phyloP scores from a whole-genome alignment of 1,139 yeast genomes.

The Scheffersomyces insectosa region DNA sequence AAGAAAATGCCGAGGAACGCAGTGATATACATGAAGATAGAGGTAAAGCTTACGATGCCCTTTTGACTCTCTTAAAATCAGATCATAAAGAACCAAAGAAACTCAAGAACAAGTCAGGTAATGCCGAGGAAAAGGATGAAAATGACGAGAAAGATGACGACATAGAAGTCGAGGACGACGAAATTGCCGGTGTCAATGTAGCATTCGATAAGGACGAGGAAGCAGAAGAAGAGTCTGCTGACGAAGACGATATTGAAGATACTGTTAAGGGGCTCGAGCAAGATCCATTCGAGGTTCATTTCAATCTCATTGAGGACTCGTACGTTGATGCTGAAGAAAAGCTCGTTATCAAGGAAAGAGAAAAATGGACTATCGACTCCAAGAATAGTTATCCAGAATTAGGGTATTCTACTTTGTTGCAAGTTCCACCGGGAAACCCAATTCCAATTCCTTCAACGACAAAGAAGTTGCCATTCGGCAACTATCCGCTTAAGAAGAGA shows the following conservation, averaged over 20 bases:
- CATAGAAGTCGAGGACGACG: conserved; percentile 31
- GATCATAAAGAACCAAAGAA: conserved; percentile 40
- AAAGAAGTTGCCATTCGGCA: conserved; percentile 3
- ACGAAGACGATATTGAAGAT: conserved; percentile 28
- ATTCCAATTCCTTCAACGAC: conserved; percentile 7
- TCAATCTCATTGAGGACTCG: conserved; percentile 53
- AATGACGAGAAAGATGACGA: conserved; percentile 28
- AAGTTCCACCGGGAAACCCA: conserved; percentile 31
- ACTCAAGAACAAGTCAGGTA: conserved; percentile 12
- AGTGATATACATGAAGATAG: conserved; percentile 22
- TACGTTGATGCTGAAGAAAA: conserved; percentile 36
- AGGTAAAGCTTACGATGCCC: conserved; percentile 69
- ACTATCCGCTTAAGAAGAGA: conserved; percentile 30
- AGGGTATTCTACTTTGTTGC: conserved; percentile 27
- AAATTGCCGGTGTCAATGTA: conserved; percentile 23
- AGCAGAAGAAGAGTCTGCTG: conserved; percentile 24
- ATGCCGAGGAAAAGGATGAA: conserved; percentile 3
- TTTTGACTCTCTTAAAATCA: conserved; percentile 65
- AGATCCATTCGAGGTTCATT: conserved; percentile 82
- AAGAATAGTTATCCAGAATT: conserved; percentile 14
- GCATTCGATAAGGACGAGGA: conserved; percentile 31
- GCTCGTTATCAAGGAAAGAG: conserved; percentile 14
- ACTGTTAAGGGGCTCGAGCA: conserved; percentile 15
- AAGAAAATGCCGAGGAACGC: conserved; percentile 10
- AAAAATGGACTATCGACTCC: conserved; percentile 28